Base-by-base conservation (phyloP, 139 green algal species). In the Haematococcus lacustris region DNA sequence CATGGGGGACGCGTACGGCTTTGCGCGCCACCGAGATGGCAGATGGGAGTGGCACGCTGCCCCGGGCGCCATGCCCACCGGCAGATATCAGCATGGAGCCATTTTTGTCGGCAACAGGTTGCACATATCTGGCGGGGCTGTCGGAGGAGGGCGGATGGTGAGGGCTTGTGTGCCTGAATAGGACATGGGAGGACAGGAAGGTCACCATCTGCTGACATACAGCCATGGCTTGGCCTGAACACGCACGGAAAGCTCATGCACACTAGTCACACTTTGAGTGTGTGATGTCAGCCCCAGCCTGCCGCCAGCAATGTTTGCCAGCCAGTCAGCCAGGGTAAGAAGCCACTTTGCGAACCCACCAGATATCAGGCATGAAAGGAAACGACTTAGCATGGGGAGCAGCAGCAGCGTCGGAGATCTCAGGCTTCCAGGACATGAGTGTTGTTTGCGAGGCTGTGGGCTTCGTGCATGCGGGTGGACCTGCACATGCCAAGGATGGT, bases 1-100 rank as follows among this genome's bases (percentile, higher is more conserved):
- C 2, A 79, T 99, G 30, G 87, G 82, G 6, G 95, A 98, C 71
- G 94, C 95, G 1, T 97, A 93, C 74, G 95, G 95, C 35, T 91
- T 99, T 76, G 94, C 94, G 1, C 74, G 95, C n/a, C 95, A 99
- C 71, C 77, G 95, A 1, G 95, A 99, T 76, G 95, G 95, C 28
- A 88, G 95, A 41, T 99, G 95, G 95, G 95, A 98, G 82, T 99
- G 95, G 95, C 93, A 96, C 38, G 84, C 88, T n/a, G 95, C 95
- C 1, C 95, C 95, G 9, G 95, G 93, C 25, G 79, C 80, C 62
- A 96, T 98, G 85, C 95, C 95, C 1, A 87, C 85, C 0, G 84
- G 89, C 0, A 79, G 95, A 50, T 99, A 99, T 79, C 95, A 99
- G 84, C 95, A 99, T 76, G 89, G 88, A 2, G 89, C 91, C 3